Percentiles rank a stretch among this genome's conserved stretches.
Conservation (phyloP, 2,329 filamentous ascomycete genomes). For the Talaromyces sp. region DNA sequence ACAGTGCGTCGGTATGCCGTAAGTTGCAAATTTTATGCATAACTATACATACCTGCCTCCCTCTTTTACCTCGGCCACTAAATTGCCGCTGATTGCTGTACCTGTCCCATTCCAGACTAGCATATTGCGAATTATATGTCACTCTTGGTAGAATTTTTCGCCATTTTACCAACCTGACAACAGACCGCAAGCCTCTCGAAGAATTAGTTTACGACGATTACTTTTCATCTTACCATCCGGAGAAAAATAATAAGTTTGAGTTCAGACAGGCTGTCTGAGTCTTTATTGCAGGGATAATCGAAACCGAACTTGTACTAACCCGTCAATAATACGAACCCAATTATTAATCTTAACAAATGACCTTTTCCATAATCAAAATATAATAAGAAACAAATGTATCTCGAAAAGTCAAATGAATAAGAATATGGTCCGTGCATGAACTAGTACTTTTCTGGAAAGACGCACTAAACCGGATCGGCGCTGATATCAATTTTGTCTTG, state of each 20-base stretch:
- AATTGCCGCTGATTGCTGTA: neutral
- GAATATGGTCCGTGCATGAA: neutral
- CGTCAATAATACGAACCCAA: neutral
- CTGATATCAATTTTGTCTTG: neutral
- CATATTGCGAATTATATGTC: conserved; percentile 32
- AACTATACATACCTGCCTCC: neutral
- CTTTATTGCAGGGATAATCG: neutral
- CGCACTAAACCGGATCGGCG: neutral
- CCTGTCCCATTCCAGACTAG: conserved; percentile 17
- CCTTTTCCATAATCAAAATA: neutral
- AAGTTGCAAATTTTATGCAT: conserved; percentile 7
- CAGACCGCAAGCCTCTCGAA: conserved; percentile 13
- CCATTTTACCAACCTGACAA: conserved; percentile 21
- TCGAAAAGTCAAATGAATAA: neutral
- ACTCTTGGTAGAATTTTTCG: conserved; percentile 26
- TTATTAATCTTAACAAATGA: neutral
- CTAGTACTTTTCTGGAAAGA: neutral
- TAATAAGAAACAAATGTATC: neutral
- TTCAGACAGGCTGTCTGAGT: conserved; percentile 10
- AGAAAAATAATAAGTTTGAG: conserved; percentile 17
- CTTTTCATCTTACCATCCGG: conserved; percentile 21
- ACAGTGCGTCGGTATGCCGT: conserved; percentile 31
- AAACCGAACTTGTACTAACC: neutral
- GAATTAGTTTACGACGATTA: conserved; percentile 27
- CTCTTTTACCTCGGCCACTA: too few species aligned